Evolutionary conservation across 768 basidiomycete genomes (phyloP), one percentile per base, ranked within the genome.

Genomic region (Grammothele lineata): DNA sequence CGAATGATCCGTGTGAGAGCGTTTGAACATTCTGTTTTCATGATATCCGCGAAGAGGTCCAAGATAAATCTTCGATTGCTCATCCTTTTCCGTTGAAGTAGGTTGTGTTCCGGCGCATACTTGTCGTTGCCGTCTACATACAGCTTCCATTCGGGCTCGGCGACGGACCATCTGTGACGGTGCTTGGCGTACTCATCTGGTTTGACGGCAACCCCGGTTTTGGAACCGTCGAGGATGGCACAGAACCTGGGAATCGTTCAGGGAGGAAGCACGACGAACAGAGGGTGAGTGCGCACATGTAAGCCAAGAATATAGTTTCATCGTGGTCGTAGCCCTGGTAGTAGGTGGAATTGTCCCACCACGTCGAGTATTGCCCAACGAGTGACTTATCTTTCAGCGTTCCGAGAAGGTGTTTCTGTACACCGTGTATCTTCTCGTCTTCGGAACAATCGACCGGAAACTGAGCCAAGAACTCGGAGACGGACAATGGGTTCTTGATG

Each of bases 271-370:
- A 17, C 37, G 17, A 34, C 43, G 22, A 34, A 45, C 9, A 40
- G 3, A 15, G 23, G 14, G 36, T 47, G 15, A 26, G n/a, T n/a
- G n/a, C 21, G 48, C 71, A 77, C 75, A 74, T 67, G 51, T 83
- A 78, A 0, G 81, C 83, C 3, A 86, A 66, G 14, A 72, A 68
- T 3, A 75, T 67, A 0, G 84, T 80, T 18, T 71, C 64, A 0
- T 59, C 57, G 47, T 80, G 68, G 0, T 40, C 45, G 47, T 85
- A 87, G 0, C 85, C 85, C 1, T 66, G 43, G 1, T 56, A 59
- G 44, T 84, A 82, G 3, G 76, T 70, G 0, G 78, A 67, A 30
- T 73, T 69, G 37, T 82, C 79, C 60, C 85, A 83, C 57, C 72
- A 75, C 0, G 57, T 68, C 0, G 62, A 66, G 51, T 84, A 85